Conservation (phyloP, 78 protist species). For the Dictyostelium purpureum region DNA sequence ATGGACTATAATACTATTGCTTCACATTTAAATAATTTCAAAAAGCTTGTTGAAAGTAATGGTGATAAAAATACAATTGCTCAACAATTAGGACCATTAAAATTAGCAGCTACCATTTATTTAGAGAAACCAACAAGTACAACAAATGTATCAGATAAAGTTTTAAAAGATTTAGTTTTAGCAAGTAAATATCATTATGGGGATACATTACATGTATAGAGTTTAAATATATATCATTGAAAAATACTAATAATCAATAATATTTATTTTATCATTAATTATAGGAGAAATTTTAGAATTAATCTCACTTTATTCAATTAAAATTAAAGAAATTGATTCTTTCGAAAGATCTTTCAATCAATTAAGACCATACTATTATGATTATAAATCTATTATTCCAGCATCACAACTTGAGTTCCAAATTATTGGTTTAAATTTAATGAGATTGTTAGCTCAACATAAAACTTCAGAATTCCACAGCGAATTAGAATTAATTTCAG, state of each 20-base stretch:
- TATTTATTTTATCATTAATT: not conserved
- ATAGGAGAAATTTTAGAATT: slow-evolving; percentile 77
- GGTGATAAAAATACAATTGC: not conserved
- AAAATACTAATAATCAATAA: not conserved
- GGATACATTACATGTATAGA: too few species aligned
- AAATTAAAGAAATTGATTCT: slow-evolving; percentile 57
- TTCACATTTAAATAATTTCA: slow-evolving; percentile 4
- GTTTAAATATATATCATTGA: not conserved
- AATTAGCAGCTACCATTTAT: slow-evolving; percentile 4
- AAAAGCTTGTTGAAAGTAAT: not conserved
- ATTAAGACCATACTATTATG: slow-evolving; percentile 59
- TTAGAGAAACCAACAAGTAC: not conserved
- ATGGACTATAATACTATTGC: slow-evolving; percentile 11
- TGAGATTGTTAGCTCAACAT: slow-evolving; percentile 66
- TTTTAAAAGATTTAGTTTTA: slow-evolving; percentile 16
- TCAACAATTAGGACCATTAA: not conserved
- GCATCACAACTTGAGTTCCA: slow-evolving; percentile 59
- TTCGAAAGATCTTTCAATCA: slow-evolving; percentile 73
- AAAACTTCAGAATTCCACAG: slow-evolving; percentile 42
- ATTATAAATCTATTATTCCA: slow-evolving; percentile 43
- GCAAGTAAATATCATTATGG: too few species aligned
- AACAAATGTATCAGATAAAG: slow-evolving; percentile 19
- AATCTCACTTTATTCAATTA: slow-evolving; percentile 60
- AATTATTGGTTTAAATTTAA: slow-evolving; percentile 65
- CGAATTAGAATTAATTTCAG: slow-evolving; percentile 61